Conservation (phyloP, 2,329 filamentous ascomycete species). For the Oidium heveae region DNA sequence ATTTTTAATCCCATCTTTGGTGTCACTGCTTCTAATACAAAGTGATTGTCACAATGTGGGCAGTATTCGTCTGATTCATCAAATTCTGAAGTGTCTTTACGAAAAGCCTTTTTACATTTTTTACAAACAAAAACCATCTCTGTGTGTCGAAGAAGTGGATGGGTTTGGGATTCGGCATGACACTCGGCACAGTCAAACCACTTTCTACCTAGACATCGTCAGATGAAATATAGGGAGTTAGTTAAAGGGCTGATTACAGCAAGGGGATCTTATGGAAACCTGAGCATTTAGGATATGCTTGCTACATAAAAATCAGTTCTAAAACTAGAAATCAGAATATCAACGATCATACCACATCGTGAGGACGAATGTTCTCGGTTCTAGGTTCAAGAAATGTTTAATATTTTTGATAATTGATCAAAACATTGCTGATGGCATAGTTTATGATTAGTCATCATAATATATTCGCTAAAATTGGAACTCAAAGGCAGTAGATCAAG, state of each 20-base stretch:
- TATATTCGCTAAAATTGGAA: too few relatives aligned
- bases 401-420: too few relatives aligned
- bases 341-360: too few relatives aligned
- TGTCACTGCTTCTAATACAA: slow-evolving; percentile 67
- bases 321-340: too few relatives aligned
- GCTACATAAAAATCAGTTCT: slow-evolving; percentile 21
- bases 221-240: neutral
- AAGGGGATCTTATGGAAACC: slow-evolving; percentile 82
- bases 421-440: too few relatives aligned
- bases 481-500: too few relatives aligned
- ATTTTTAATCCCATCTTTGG: slow-evolving; percentile 65
- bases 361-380: too few relatives aligned
- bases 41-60: slow-evolving; percentile 97
- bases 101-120: slow-evolving; percentile 96
- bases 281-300: slow-evolving; percentile 98
- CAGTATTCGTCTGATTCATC: slow-evolving; percentile 98
- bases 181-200: slow-evolving; percentile 99
- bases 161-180: slow-evolving; percentile 57
- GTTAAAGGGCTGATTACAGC: slow-evolving; percentile 36
- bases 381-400: too few relatives aligned
- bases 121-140: slow-evolving; percentile 97
- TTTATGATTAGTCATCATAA: too few relatives aligned
- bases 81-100: slow-evolving; percentile 76
- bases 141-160: slow-evolving; percentile 47
- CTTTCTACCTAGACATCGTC: slow-evolving; percentile 39